Evolutionary conservation across 176 grass and related monocot species (phyloP), one percentile per base, ranked within the genome.

Genomic region (Rhynchospora breviuscula): DNA sequence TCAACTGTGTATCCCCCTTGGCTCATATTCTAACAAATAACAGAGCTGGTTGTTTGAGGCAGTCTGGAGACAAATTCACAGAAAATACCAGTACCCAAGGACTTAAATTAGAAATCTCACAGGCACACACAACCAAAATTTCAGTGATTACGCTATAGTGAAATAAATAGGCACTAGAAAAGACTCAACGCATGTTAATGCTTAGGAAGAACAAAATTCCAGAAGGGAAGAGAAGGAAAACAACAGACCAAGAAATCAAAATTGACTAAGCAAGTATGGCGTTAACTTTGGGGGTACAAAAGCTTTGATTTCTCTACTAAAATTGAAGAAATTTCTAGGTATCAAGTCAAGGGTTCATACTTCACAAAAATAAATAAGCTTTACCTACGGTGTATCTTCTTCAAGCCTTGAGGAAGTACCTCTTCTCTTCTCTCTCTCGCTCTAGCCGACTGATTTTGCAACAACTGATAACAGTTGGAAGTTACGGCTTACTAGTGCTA

Each of bases 21-120:
- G 71, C 86, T 98, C 93, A 95, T 95, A 82, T 73, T 89, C 84
- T 93, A 92, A 90, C 10, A 90, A 83, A 43, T 18, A 15, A 56
- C 49, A 77, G 22, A 76, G 0, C 31, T 17, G 11, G 15, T 68
- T 68, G 18, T 29, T 76, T 26, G 53, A 52, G 47, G 22, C 12
- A 25, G 40, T 63, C 17, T 53, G 11, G 2, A 21, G 12, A 81
- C 78, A 45, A 63, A 63, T 47, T 61, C 78, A 63, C 29, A 81
- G 23, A 9, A 54, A 77, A 4, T 1, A 31, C 12, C 22, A 77
- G 19, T 56, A 77, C 31, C 45, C 10, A 44, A 12, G 5, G 63
- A 81, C 17, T 63, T 21, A 4, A 33, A 33, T 80, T 81, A 62
- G 6, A 81, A 61, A 81, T 22, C 12, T 61, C 79, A 62, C 31